Evolutionary conservation across 2,329 filamentous ascomycete species (phyloP), one percentile per base, ranked within the genome.

Genomic region (Elsinoe australis): DNA sequence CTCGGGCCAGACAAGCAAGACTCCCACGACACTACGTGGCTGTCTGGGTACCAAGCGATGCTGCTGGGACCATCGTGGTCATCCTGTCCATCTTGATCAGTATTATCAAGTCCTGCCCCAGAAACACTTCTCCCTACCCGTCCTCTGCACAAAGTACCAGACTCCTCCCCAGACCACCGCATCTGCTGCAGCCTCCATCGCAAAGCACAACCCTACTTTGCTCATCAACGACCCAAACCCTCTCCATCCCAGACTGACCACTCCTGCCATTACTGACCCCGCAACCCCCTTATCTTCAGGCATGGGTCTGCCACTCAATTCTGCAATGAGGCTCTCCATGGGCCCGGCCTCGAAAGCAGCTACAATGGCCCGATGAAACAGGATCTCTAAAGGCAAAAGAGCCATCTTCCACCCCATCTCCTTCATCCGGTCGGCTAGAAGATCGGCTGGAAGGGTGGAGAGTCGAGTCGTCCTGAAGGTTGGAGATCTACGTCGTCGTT

Each of bases 171-270:
- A 53, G 2, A 53, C 35, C 2, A 47, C 29, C 7, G 47, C 36
- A 18, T 52, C 50, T 8, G 52, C 18, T 7, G 24, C 32, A 17
- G 49, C 49, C 18, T 53, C 45, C 35, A 52, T 26, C 10, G 33
- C 36, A 35, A 53, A 22, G 18, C 52, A 53, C 21, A 53, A 38
- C 14, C 50, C 52, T 5, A 53, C 38, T 38, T 52, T 53, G 18
- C 42, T 32, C 21, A 32, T 12, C 10, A 44, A 19, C 42, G n/a
- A 14, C 3, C 49, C 32, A 41, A 41, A 51, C 4, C 35, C 47
- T 8, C 8, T 19, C 28, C 24, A 18, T 18, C 47, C 35, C 22
- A 31, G 12, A 3, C 35, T 28, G 19, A n/a, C 42, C 24, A 32
- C 31, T 14, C 34, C 19, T 7, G 24, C 24, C 3, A 44, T 9